Evolutionary conservation across 2,329 filamentous ascomycete genomes (phyloP).

Genomic region (Chalaropsis ovoidea): DNA sequence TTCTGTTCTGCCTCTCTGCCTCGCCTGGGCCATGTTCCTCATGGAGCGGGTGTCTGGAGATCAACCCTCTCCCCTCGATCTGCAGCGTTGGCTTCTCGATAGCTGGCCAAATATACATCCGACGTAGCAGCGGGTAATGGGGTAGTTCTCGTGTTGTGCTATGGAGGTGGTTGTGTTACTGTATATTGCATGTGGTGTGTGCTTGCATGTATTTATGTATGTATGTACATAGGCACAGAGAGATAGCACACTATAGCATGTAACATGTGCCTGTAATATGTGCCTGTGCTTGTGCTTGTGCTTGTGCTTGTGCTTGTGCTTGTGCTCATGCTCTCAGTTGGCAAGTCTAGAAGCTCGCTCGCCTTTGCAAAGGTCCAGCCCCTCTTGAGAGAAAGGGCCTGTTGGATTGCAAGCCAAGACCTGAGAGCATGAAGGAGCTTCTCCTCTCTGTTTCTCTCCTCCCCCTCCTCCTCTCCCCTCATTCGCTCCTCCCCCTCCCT

Average conservation of each 20-base stretch:
- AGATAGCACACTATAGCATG: background rate
- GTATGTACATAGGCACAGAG: background rate
- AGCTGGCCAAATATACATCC: background rate
- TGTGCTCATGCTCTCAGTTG: background rate
- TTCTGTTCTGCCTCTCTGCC: background rate
- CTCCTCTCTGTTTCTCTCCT: background rate
- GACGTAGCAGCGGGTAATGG: background rate
- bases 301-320: background rate
- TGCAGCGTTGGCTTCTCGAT: background rate
- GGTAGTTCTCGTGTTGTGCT: background rate
- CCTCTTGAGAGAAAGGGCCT: background rate
- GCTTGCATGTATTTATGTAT: background rate
- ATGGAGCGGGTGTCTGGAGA: background rate
- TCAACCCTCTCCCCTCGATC: background rate
- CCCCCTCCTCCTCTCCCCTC: background rate
- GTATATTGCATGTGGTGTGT: conserved; percentile 5
- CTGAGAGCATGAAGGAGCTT: background rate
- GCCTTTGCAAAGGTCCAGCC: background rate
- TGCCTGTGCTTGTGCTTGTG: conserved; percentile 5
- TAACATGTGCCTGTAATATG: background rate
- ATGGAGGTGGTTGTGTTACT: background rate
- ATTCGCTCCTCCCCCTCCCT: background rate
- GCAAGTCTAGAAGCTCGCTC: background rate
- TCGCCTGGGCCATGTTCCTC: background rate
- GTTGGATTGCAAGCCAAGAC: background rate